Base-by-base conservation (phyloP, 108 stramenopile genomes). In the Aurantiochytrium sp. region DNA sequence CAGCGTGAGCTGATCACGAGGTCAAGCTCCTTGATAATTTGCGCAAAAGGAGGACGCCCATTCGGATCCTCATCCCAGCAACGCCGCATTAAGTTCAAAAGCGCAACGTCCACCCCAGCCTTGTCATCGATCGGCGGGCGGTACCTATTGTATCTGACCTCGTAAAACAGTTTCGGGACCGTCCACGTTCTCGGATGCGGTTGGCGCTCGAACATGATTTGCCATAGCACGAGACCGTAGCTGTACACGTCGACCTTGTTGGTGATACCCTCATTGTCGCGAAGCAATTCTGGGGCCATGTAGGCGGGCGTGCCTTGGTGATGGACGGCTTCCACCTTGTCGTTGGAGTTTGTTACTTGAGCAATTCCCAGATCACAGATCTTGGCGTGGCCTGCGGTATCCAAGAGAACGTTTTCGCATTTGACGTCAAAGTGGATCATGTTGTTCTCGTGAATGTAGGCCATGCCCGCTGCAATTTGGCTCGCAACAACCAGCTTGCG, bases 381-480 rank as follows among this genome's bases (percentile, higher is more conserved):
- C 73, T 83, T 83, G 6, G 73, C 73, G 12, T 83, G 44, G 25
- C 73, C 73, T 0, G 73, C 44, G n/a, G 49, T 28, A 21, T 83
- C 73, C 18, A 83, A 21, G 49, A 83, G 73, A 21, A 83, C 49
- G 25, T 83, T 83, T 21, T 83, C 73, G n/a, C 47, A 51, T 21
- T 83, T 83, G 47, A 83, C 49, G 49, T 83, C 73, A 51, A 83
- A 83, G 49, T 83, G 73, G 18, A 83, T 83, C 73, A 83, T 83
- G 47, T 10, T n/a, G 49, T 83, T 83, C 21, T 83, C 73, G 25
- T 83, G 73, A 21, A 83, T 83, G 19, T 83, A 83, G 19, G 44
- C 49, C 47, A 45, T 51, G 21, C 47, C 73, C 10, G 47, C 73
- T 18, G 73, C 73, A 21, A 83, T 83, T 21, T 83, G 73, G 16